Conservation (phyloP, 495 filamentous ascomycete genomes). For the Penicillium soppii region DNA sequence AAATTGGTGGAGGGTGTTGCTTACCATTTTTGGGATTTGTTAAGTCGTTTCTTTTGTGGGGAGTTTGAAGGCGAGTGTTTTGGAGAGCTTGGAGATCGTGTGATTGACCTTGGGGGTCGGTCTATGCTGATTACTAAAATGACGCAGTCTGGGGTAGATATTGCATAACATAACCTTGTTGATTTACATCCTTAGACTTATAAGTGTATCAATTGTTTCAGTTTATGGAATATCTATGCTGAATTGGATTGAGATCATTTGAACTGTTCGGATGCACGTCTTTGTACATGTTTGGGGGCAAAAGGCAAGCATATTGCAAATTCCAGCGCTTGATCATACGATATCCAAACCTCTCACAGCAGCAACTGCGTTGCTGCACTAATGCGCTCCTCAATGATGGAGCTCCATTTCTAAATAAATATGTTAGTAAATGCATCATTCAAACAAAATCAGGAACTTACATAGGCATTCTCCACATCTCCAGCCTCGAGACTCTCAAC, state of each 20-base stretch:
- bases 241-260: neutral
- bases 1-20: constrained; percentile 6
- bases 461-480: constrained; percentile 47
- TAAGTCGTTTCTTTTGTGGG: too few species aligned
- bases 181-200: too few species aligned
- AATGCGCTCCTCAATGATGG: constrained; percentile 42
- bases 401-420: constrained; percentile 41
- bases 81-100: too few species aligned
- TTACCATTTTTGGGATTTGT: constrained; percentile 1
- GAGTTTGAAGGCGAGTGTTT: neutral
- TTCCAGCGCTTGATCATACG: neutral
- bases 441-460: constrained; percentile 17
- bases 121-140: constrained; percentile 10
- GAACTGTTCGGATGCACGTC: neutral
- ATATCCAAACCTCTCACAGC: constrained; percentile 14
- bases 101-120: too few species aligned
- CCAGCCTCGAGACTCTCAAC: constrained; percentile 59
- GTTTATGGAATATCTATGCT: too few species aligned
- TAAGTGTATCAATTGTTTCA: too few species aligned
- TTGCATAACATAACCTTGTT: constrained; percentile 1
- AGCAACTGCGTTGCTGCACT: constrained; percentile 38
- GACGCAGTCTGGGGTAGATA: constrained; percentile 7
- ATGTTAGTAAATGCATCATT: constrained; percentile 6
- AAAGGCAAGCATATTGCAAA: neutral
- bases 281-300: neutral